Evolutionary conservation across 2,329 filamentous ascomycete species (phyloP).

Genomic region (Venturia effusa): DNA sequence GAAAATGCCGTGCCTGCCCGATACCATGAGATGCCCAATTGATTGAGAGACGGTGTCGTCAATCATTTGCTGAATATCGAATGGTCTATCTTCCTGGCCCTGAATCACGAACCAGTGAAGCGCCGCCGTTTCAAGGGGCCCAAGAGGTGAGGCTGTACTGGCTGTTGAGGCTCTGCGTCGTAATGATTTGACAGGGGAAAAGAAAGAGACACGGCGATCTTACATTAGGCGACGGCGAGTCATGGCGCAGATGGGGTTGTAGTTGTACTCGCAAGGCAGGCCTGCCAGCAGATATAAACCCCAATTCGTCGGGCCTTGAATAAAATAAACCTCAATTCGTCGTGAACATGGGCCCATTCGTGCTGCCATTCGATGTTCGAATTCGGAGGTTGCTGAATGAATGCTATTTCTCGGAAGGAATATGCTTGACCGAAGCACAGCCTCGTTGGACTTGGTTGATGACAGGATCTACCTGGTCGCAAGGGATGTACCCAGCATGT

Average conservation of each 20-base stretch:
- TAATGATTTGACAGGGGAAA: neutral
- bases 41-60: too few species aligned
- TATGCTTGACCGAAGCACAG: neutral
- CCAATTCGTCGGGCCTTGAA: neutral
- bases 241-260: neutral
- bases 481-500: neutral
- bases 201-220: neutral
- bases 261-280: neutral
- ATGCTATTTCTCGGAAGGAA: neutral
- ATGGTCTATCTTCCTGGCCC: too few species aligned
- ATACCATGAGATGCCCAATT: too few species aligned
- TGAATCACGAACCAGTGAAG: neutral
- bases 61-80: too few species aligned
- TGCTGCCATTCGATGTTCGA: neutral
- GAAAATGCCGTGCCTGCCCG: too few species aligned
- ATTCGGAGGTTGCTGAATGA: neutral
- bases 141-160: neutral
- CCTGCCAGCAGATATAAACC: neutral
- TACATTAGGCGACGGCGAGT: neutral
- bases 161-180: neutral
- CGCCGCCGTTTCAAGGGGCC: neutral
- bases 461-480: neutral
- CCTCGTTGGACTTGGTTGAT: neutral
- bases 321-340: neutral
- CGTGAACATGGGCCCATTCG: neutral